phyloP scores from a whole-genome alignment of 169 alveolate genomes.

The Eimeria acervulina region DNA sequence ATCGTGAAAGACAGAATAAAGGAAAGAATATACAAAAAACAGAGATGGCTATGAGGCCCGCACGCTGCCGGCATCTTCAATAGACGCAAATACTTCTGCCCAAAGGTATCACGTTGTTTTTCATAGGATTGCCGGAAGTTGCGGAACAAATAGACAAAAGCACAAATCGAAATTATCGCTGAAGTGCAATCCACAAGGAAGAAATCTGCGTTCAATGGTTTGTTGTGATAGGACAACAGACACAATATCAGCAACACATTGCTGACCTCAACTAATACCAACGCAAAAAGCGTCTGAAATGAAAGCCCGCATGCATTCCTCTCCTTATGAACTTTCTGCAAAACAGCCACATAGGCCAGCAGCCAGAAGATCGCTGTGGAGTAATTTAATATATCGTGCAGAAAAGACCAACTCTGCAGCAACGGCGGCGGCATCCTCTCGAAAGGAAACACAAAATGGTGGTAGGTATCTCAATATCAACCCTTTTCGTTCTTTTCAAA shows the following conservation, averaged over 20 bases:
- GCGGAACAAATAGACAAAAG: constrained; percentile 75
- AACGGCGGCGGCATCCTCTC: constrained; percentile 41
- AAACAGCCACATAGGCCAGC: constrained; percentile 85
- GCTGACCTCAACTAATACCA: constrained; percentile 86
- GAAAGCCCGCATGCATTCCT: constrained; percentile 84
- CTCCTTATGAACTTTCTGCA: constrained; percentile 82
- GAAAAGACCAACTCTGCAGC: constrained; percentile 72
- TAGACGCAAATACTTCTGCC: constrained; percentile 73
- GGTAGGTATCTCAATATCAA: background rate
- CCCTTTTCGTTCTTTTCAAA: background rate
- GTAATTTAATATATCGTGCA: constrained; percentile 84
- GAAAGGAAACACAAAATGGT: background rate
- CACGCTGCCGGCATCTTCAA: background rate
- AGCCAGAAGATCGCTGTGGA: constrained; percentile 87
- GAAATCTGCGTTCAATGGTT: constrained; percentile 82
- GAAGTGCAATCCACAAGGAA: constrained; percentile 86
- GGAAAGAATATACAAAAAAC: constrained; percentile 71
- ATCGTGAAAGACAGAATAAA: constrained; percentile 54
- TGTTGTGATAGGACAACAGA: constrained; percentile 73
- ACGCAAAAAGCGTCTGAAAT: constrained; percentile 86
- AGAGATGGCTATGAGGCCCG: background rate
- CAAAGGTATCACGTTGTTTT: constrained; percentile 86
- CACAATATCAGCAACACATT: constrained; percentile 84
- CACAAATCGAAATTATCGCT: constrained; percentile 80
- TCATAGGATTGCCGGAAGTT: constrained; percentile 83